Evolutionary conservation across 768 basidiomycete species (phyloP), one percentile per base, ranked within the genome.

Genomic region (Panaeolus cyanescens): DNA sequence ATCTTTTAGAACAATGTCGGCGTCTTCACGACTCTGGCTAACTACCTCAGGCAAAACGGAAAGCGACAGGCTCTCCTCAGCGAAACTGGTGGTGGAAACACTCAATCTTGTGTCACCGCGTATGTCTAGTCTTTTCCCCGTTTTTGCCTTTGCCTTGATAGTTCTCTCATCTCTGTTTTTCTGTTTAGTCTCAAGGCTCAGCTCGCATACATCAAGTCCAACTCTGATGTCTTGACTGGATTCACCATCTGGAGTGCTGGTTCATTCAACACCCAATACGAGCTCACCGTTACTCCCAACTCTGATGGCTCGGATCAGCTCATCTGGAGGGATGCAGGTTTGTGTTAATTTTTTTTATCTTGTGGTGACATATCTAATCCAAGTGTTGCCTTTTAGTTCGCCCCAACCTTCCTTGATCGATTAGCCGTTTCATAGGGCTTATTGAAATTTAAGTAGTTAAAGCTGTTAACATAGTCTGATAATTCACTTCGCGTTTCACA

Each of bases 31-130:
- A 75, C 74, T 19, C 77, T 85, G 28, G 76, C 77, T 54, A 65
- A 61, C 20, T 86, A 77, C 76, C 59, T 70, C 31, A 64, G 79
- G 71, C 28, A 80, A 74, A 59, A 73, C 57, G 71, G 71, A 12
- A 69, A 69, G 25, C 61, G 76, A 76, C 65, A 73, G 74, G 72
- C 67, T n/a, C 56, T 80, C 19, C 65, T 77, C 55, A 66, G 71
- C 9, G 86, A 86, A 68, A 85, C 83, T 4, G 86, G 85, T n/a
- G 86, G 83, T 28, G 85, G 85, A 3, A 77, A 84, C 62, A 77
- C 78, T 22, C 71, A 74, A 12, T 79, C 77, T 31, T 86, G 85
- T 63, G 71, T 77, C n/a, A 66, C 64, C 61, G 33, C 77, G 77
- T 69, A 67, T 70, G 65, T 73, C 65, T 22, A 60, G 73, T 50